Evolutionary conservation across 306 rosid species (phyloP).

Genomic region (Luffa acutangula): DNA sequence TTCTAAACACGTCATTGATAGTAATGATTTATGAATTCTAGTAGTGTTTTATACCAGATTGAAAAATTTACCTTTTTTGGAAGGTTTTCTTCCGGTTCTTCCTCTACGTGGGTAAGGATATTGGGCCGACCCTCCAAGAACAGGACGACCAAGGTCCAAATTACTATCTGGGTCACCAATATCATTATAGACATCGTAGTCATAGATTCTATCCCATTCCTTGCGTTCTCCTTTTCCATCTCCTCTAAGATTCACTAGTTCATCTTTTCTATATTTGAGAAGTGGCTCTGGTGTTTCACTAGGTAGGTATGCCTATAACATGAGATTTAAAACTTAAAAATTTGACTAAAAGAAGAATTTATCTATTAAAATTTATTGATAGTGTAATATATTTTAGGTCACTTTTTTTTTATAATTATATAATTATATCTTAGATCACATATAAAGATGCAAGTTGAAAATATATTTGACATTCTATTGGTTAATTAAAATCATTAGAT

Average conservation of each 20-base stretch:
- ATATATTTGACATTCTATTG: too few species aligned
- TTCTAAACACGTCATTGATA: too few species aligned
- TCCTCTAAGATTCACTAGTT: conserved; percentile 45
- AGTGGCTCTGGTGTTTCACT: conserved; percentile 49
- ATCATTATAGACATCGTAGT: conserved; percentile 67
- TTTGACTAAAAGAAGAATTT: background rate
- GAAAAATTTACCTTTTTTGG: conserved; percentile 28
- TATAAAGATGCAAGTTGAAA: too few species aligned
- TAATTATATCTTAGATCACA: too few species aligned
- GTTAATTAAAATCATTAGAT: too few species aligned
- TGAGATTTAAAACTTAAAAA: background rate
- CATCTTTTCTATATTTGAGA: conserved; percentile 31
- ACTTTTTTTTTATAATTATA: too few species aligned
- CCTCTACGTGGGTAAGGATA: conserved; percentile 76
- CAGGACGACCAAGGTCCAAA: conserved; percentile 31
- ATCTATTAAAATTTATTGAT: too few species aligned
- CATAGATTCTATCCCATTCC: conserved; percentile 52
- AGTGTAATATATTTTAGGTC: too few species aligned
- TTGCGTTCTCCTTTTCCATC: conserved; percentile 37
- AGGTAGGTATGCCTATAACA: conserved; percentile 46
- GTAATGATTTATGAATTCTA: too few species aligned
- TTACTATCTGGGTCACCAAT: conserved; percentile 42
- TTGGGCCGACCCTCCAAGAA: conserved; percentile 48
- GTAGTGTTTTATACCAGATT: background rate
- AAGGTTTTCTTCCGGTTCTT: conserved; percentile 51